phyloP scores from a whole-genome alignment of 192 early-diverging fungal genomes.

The Backusella macrospora region DNA sequence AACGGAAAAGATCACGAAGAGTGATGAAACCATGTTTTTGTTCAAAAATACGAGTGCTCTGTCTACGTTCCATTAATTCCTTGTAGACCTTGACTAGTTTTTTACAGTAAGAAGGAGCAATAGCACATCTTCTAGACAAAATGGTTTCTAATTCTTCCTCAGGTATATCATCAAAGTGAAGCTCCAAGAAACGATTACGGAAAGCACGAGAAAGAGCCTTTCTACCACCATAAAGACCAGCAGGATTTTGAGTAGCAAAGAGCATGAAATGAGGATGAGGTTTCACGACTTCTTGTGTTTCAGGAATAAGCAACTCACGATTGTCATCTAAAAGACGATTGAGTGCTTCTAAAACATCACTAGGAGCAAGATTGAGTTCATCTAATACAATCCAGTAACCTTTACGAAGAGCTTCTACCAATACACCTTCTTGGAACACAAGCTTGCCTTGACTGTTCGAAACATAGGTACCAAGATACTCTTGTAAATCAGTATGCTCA shows the following conservation, averaged over 20 bases:
- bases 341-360: slow-evolving; percentile 97
- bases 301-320: slow-evolving; percentile 93
- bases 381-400: slow-evolving; percentile 99
- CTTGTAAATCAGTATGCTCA: slow-evolving; percentile 98
- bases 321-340: slow-evolving; percentile 98
- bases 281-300: slow-evolving; percentile 91
- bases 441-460: slow-evolving; percentile 80
- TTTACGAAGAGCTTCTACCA: slow-evolving; percentile 90
- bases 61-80: slow-evolving; percentile 71
- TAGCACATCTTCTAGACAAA: slow-evolving; percentile 76
- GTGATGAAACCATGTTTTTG: slow-evolving; percentile 94
- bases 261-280: slow-evolving; percentile 97
- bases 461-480: slow-evolving; percentile 94
- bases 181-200: slow-evolving; percentile 95
- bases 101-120: slow-evolving; percentile 89
- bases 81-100: slow-evolving; percentile 87
- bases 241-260: slow-evolving; percentile 99
- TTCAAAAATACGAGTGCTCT: slow-evolving; percentile 90
- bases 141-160: slow-evolving; percentile 90
- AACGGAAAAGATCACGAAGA: slow-evolving; percentile 95
- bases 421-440: slow-evolving; percentile 94
- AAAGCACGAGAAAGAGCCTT: slow-evolving; percentile 96
- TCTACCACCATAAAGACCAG: slow-evolving; percentile 96
- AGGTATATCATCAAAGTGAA: slow-evolving; percentile 97
- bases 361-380: slow-evolving; percentile 97